Base-by-base conservation (phyloP, 2,329 filamentous ascomycete genomes). In the Cercospora zeae-maydis region DNA sequence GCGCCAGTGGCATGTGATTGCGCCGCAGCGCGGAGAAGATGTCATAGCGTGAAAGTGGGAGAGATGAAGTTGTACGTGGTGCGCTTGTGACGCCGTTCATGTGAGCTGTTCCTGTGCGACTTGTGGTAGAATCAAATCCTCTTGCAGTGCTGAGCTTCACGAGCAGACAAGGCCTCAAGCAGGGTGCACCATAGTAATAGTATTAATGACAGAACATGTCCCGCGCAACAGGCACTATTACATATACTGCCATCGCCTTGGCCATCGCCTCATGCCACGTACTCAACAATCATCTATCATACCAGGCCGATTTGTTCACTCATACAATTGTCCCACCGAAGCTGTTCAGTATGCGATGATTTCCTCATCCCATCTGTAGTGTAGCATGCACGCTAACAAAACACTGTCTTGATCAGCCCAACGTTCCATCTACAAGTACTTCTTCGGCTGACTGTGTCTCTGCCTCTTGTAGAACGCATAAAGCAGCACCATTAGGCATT, bases 391-490 rank as follows among this genome's bases (percentile, higher is more conserved):
- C 54, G 37, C 54, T 57, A 42, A 19, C 39, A 13, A 45, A 51
- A 39, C 57, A n/a, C 31, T 37, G 33, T 51, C n/a, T 27, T 39
- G 33, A 53, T 59, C 57, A 59, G 45, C 57, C 24, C 14, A n/a
- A 19, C 8, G 42, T 24, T 37, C 30, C 57, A 30, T 59, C 47
- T 53, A 96, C 74, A 96, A 79, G 77, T 92, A 97, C 80, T 97
- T 97, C 83, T 96, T 96, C n/a, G 91, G 91, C 76, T 87, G 86
- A 67, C 82, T 86, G 39, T 85, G 82, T 78, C 88, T 86, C 73
- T 89, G 87, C 70, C 87, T 84, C 84, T 96, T 96, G 79, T 96
- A 96, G 63, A 88, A 74, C 37, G 91, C 76, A 74, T 93, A 96
- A 0, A 82, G 84, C 1, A 78, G 86, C 0, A 86, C 85, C 33